These are phyloP conservation scores for Fusarium ramigenum DNA, from an alignment of 2,329 filamentous ascomycete genomes.

Conservation along the genomic window DNA sequence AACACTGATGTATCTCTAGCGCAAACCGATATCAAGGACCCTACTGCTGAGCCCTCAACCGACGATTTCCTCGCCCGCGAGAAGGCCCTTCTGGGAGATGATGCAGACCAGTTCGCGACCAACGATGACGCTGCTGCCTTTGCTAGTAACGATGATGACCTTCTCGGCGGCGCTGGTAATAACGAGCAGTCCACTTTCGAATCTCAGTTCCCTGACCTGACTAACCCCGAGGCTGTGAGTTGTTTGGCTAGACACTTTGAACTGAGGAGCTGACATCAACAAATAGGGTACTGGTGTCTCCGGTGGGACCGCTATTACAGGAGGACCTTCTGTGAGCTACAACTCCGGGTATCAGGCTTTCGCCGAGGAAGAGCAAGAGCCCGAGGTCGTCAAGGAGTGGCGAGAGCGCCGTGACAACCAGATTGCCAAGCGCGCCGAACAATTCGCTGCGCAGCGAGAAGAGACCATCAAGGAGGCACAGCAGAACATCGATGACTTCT, in stretches of 20 bases:
- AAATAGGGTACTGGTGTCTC: constrained; percentile 45
- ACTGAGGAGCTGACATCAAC: constrained; percentile 12
- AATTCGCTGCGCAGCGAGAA: constrained; percentile 82
- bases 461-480: constrained; percentile 90
- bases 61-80: constrained; percentile 93
- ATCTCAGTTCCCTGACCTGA: constrained; percentile 88
- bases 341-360: constrained; percentile 70
- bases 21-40: constrained; percentile 71
- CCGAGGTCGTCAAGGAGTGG: constrained; percentile 91
- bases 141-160: constrained; percentile 72
- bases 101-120: constrained; percentile 89
- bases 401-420: constrained; percentile 86
- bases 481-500: constrained; percentile 97
- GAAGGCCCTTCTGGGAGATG: constrained; percentile 88
- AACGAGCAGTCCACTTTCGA: constrained; percentile 71
- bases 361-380: constrained; percentile 78
- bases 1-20: constrained; percentile 56
- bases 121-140: constrained; percentile 74
- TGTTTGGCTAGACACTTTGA: background rate
- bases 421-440: constrained; percentile 84
- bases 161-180: constrained; percentile 76
- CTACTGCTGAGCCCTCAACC: constrained; percentile 67
- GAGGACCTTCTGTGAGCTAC: constrained; percentile 71
- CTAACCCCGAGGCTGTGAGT: constrained; percentile 49
- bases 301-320: constrained; percentile 69